Evolutionary conservation across 495 filamentous ascomycete species (phyloP), one percentile per base, ranked within the genome.

Genomic region (Podospora anserina): DNA sequence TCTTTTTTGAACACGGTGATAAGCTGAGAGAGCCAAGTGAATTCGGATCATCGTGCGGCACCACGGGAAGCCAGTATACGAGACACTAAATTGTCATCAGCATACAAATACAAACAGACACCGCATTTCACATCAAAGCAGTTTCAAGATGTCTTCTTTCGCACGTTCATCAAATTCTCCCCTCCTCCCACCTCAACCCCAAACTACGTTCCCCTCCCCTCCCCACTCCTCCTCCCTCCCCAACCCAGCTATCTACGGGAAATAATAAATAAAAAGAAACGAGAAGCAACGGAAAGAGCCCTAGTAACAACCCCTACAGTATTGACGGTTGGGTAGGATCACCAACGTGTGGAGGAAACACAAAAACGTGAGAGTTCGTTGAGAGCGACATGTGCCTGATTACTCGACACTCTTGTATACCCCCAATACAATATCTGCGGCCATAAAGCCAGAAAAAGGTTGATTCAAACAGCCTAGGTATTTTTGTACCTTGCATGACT

Each of bases 231-330:
- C 18, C 49, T 66, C 20, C 44, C 20, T 59, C 26, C 57, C 32
- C 11, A 61, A 62, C 64, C 34, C 63, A 69, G 65, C 68, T 74
- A 74, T 73, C 73, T 72, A 76, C 72, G 71, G 53, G 27, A 55
- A 68, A 67, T 66, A 61, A 63, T 68, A 49, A 63, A 64, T 49
- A 34, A 69, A 69, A 57, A 67, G 61, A 69, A 66, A 64, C 63
- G 30, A 68, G 66, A 55, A 57, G 62, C 44, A 26, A 18, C n/a
- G 64, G 68, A 76, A 64, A 69, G 68, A 65, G 66, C 27, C 61
- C 57, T 44, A 49, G 54, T 49, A 18, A 28, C 54, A 60, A 61
- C 56, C 55, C 16, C 66, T 68, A 67, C 59, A 71, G 67, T 56
- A 49, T 65, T 54, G 69, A 59, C 65, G 39, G 39, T 49, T 49